Evolutionary conservation across 352 stramenopile species (phyloP).

Genomic region (Achlya hypogyna): DNA sequence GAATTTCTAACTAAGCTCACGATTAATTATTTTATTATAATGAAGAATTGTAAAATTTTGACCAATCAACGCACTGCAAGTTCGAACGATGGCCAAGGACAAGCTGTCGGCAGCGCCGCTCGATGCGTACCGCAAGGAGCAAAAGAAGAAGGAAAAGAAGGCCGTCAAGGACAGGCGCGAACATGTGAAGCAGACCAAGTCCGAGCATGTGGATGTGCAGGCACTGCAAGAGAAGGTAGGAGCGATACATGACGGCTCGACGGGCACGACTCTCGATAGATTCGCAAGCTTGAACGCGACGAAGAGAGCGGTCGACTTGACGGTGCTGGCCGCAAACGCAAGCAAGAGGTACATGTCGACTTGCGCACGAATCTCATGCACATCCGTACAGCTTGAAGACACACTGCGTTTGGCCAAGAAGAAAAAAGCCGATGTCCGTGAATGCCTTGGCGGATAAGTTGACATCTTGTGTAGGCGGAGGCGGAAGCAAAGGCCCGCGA

Average conservation of each 20-base stretch:
- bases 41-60: not conserved
- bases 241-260: not conserved
- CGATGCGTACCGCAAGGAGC: slow-evolving; percentile 13
- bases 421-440: slow-evolving; percentile 6
- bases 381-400: slow-evolving; percentile 4
- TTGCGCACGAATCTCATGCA: not conserved
- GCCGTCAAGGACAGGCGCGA: slow-evolving; percentile 1
- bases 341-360: not conserved
- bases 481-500: slow-evolving; percentile 11
- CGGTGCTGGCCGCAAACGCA: slow-evolving; percentile 3
- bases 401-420: slow-evolving; percentile 1
- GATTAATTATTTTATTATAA: not conserved
- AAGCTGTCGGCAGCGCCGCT: slow-evolving; percentile 9
- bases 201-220: not conserved
- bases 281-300: slow-evolving; percentile 9
- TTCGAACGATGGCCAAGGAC: slow-evolving; percentile 7
- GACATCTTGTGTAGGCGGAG: not conserved
- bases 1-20: no score
- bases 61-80: not conserved
- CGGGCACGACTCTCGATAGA: not conserved
- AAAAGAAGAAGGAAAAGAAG: slow-evolving; percentile 20
- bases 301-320: slow-evolving; percentile 9
- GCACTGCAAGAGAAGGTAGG: slow-evolving; percentile 12
- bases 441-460: not conserved
- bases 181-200: not conserved